A percentile compares a stretch with the other conserved stretches of the same genome.
Evolutionary conservation across 2,329 filamentous ascomycete genomes (phyloP).

Genomic region (Rosellinia necatrix): DNA sequence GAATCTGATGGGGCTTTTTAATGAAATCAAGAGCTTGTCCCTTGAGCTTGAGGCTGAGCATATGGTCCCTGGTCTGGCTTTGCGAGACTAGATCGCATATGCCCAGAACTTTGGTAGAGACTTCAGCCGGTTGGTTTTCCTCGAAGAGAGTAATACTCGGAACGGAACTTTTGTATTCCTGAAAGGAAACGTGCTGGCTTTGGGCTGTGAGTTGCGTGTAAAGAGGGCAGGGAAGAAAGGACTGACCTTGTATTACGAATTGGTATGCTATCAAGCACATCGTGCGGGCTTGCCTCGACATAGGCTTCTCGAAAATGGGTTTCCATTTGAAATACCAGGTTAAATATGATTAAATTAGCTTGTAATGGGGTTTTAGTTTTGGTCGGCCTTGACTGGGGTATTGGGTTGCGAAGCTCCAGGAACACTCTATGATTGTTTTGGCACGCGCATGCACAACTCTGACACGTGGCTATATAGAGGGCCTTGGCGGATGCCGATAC

Average conservation of each 20-base stretch:
- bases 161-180: neutral
- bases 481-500: slow-evolving; percentile 10
- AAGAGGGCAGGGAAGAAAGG: neutral
- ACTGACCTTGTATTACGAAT: neutral
- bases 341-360: slow-evolving; percentile 2
- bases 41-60: neutral
- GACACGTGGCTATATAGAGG: slow-evolving; percentile 13
- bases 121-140: neutral
- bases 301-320: slow-evolving; percentile 2
- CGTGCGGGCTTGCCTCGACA: slow-evolving; percentile 5
- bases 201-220: neutral
- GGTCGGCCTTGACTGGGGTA: neutral
- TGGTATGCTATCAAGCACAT: neutral
- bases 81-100: slow-evolving; percentile 6
- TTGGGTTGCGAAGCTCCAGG: slow-evolving; percentile 10
- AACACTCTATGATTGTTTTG: slow-evolving; percentile 8
- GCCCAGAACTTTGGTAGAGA: neutral
- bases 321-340: slow-evolving; percentile 6
- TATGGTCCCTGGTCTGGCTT: neutral
- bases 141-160: neutral
- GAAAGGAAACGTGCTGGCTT: neutral
- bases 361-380: neutral
- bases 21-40: neutral
- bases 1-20: neutral
- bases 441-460: slow-evolving; percentile 3